These are phyloP conservation scores for Chalciporus chontae DNA, from an alignment of 768 basidiomycete species.

Conservation along the genomic window DNA sequence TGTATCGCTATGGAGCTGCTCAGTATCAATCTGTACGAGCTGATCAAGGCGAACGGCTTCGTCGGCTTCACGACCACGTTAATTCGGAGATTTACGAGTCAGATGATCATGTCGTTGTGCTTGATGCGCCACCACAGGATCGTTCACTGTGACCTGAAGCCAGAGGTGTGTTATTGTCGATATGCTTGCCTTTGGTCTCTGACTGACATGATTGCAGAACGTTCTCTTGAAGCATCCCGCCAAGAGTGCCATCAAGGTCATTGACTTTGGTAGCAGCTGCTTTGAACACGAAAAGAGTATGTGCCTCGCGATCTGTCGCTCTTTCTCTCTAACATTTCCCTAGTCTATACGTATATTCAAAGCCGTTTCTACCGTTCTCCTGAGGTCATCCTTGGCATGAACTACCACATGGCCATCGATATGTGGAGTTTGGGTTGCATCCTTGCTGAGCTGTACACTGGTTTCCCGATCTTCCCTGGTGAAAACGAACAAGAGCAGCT, in stretches of 20 bases:
- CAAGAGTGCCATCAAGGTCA: constrained; percentile 96
- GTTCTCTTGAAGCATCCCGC: constrained; percentile 91
- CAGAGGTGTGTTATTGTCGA: constrained; percentile 62
- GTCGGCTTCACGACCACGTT: constrained; percentile 95
- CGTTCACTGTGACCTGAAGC: constrained; percentile 98
- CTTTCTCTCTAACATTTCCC: constrained; percentile 7
- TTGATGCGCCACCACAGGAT: constrained; percentile 97
- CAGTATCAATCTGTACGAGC: constrained; percentile 97
- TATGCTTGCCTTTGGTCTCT: not conserved
- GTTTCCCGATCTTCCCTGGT: constrained; percentile 97
- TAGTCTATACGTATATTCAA: constrained; percentile 99
- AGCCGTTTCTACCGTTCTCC: constrained; percentile 99
- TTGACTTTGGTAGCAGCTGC: constrained; percentile 98
- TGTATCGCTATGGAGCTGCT: constrained; percentile 98
- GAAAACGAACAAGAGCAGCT: constrained; percentile 99
- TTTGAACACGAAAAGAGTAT: constrained; percentile 97
- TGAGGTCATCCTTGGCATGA: constrained; percentile 98
- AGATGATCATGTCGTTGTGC: constrained; percentile 89
- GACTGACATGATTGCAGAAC: constrained; percentile 53
- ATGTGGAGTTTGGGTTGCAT: constrained; percentile 99
- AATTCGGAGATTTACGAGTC: constrained; percentile 93
- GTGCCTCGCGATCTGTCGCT: constrained; percentile 24
- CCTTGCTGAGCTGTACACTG: constrained; percentile 93
- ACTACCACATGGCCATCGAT: constrained; percentile 98
- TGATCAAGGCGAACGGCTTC: constrained; percentile 99